phyloP scores from a whole-genome alignment of 495 filamentous ascomycete species.

The Penicilliopsis zonata region DNA sequence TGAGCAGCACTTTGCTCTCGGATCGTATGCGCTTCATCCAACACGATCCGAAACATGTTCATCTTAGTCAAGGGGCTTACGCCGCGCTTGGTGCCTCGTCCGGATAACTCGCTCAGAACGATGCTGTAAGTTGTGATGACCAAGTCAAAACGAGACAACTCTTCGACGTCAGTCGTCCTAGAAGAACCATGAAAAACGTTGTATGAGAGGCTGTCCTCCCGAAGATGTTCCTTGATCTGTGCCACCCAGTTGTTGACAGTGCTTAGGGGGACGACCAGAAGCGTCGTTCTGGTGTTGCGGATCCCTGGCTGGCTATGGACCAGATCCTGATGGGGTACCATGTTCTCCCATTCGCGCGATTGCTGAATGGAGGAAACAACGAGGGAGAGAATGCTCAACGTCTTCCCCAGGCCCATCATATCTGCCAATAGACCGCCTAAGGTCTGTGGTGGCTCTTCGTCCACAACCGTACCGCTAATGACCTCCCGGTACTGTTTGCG shows the following conservation, averaged over 20 bases:
- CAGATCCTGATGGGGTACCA: constrained; percentile 14
- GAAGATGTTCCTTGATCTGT: constrained; percentile 74
- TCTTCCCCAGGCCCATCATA: constrained; percentile 97
- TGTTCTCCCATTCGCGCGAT: constrained; percentile 40
- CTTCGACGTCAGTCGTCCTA: constrained; percentile 51
- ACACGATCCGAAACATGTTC: constrained; percentile 88
- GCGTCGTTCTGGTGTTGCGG: constrained; percentile 62
- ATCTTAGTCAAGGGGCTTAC: constrained; percentile 57
- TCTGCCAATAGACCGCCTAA: constrained; percentile 89
- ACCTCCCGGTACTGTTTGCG: constrained; percentile 59
- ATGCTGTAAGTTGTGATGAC: constrained; percentile 88
- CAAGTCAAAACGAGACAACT: constrained; percentile 64
- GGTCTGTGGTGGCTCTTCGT: constrained; percentile 53
- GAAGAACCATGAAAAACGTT: constrained; percentile 79
- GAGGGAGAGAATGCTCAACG: constrained; percentile 75
- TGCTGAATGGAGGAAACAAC: constrained; percentile 48
- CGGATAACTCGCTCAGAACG: constrained; percentile 63
- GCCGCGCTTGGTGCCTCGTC: constrained; percentile 45
- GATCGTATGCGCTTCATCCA: constrained; percentile 94
- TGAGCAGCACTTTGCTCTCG: constrained; percentile 70
- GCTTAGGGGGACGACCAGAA: constrained; percentile 84
- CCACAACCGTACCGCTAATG: constrained; percentile 59
- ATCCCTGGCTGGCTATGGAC: constrained; percentile 32
- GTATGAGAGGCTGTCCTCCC: constrained; percentile 44
- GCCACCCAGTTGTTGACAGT: constrained; percentile 87